Evolutionary conservation across 2,329 filamentous ascomycete species (phyloP).

Genomic region (Scortechinia acanthostroma): DNA sequence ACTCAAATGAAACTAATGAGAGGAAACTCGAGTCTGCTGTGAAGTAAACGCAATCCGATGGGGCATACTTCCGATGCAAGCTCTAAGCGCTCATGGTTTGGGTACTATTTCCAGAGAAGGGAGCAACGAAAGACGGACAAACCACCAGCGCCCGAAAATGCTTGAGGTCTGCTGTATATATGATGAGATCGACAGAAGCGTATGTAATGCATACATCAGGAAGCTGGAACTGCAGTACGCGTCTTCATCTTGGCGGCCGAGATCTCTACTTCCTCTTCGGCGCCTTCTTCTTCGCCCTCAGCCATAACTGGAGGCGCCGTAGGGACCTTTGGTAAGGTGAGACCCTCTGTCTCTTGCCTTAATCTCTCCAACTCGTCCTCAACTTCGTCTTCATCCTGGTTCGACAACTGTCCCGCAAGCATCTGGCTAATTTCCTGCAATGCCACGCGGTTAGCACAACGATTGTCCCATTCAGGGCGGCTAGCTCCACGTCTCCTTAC

Average conservation of each 20-base stretch:
- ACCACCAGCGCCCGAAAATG: too few relatives aligned
- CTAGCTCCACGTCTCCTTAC: slow-evolving; percentile 33
- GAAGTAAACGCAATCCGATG: too few relatives aligned
- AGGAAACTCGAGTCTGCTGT: too few relatives aligned
- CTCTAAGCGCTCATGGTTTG: too few relatives aligned
- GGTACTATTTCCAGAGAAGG: too few relatives aligned
- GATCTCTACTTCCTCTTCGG: background rate
- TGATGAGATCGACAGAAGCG: too few relatives aligned
- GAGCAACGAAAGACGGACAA: too few relatives aligned
- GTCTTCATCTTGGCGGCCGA: background rate
- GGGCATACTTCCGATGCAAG: too few relatives aligned
- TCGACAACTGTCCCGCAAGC: slow-evolving; percentile 80
- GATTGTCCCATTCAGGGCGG: background rate
- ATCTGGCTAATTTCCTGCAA: slow-evolving; percentile 82
- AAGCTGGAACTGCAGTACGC: background rate
- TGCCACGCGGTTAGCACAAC: background rate
- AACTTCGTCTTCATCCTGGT: slow-evolving; percentile 94
- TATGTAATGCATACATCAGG: too few relatives aligned
- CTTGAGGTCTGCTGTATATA: too few relatives aligned
- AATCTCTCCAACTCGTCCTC: slow-evolving; percentile 87
- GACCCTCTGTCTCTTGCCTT: slow-evolving; percentile 35
- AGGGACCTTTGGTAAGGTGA: background rate
- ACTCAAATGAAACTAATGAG: too few relatives aligned
- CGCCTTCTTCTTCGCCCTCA: background rate
- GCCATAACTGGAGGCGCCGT: background rate